These are phyloP conservation scores for Lachancea fermentati DNA, from an alignment of 805 yeast species.

Conservation along the genomic window DNA sequence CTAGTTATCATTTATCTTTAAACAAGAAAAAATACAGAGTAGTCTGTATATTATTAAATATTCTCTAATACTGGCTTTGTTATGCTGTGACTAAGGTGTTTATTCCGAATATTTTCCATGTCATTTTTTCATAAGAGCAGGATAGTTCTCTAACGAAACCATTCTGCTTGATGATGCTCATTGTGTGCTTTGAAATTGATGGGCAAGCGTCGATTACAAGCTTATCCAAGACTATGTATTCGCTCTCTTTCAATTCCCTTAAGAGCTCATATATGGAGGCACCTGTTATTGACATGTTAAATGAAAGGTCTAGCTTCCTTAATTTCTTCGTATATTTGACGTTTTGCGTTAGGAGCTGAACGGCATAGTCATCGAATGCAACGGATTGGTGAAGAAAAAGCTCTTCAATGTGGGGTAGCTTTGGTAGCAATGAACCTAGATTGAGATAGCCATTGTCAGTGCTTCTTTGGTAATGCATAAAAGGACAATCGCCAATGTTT, in stretches of 20 bases:
- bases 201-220: conserved; percentile 26
- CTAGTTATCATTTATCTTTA: background rate
- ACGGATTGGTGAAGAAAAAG: conserved; percentile 25
- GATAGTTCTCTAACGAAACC: conserved; percentile 20
- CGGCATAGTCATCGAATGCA: conserved; percentile 17
- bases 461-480: conserved; percentile 8
- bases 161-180: conserved; percentile 18
- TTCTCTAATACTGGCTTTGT: background rate
- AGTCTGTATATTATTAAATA: too few relatives aligned
- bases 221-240: conserved; percentile 15
- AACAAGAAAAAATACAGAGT: too few relatives aligned
- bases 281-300: conserved; percentile 29
- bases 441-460: conserved; percentile 12
- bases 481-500: conserved; percentile 25
- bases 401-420: conserved; percentile 17
- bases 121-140: conserved; percentile 25
- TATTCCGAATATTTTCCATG: conserved; percentile 28
- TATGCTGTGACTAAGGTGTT: conserved; percentile 21
- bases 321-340: conserved; percentile 14
- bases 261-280: conserved; percentile 28
- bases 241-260: conserved; percentile 14
- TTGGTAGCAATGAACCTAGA: conserved; percentile 10
- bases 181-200: conserved; percentile 26
- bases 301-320: conserved; percentile 24
- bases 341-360: conserved; percentile 15